Evolutionary conservation across 495 filamentous ascomycete species (phyloP).

Genomic region (Penicillium coffeae): DNA sequence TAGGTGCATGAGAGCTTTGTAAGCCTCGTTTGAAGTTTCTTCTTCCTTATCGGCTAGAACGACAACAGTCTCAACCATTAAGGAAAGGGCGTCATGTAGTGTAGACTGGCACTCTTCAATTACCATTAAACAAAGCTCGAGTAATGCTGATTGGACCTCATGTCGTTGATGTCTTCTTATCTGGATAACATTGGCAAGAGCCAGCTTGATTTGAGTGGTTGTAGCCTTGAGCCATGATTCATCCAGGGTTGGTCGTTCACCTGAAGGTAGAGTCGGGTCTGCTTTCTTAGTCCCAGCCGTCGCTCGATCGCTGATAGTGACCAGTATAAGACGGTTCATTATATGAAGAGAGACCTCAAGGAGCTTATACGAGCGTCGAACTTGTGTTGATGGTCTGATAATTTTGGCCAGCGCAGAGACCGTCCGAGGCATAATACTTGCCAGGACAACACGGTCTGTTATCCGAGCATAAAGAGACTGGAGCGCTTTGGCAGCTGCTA

Average conservation of each 20-base stretch:
- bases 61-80: constrained; percentile 79
- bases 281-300: constrained; percentile 10
- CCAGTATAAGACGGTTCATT: constrained; percentile 56
- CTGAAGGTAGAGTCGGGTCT: constrained; percentile 25
- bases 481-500: constrained; percentile 63
- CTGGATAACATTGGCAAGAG: constrained; percentile 72
- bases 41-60: constrained; percentile 58
- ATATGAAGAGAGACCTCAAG: constrained; percentile 58
- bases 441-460: constrained; percentile 65
- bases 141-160: constrained; percentile 67
- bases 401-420: constrained; percentile 76
- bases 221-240: constrained; percentile 80
- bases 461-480: constrained; percentile 58
- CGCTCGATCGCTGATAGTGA: constrained; percentile 59
- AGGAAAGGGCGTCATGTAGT: constrained; percentile 60
- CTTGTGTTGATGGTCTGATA: constrained; percentile 62
- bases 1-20: constrained; percentile 51
- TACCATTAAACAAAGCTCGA: constrained; percentile 65
- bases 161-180: constrained; percentile 67
- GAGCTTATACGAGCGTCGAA: constrained; percentile 60
- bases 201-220: constrained; percentile 76
- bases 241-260: constrained; percentile 36
- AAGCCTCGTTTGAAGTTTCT: constrained; percentile 33
- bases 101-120: constrained; percentile 75
- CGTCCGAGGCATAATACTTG: constrained; percentile 83